Conservation (phyloP, 371 early-diverging fungal genomes). For the Rhizopus microsporus region DNA sequence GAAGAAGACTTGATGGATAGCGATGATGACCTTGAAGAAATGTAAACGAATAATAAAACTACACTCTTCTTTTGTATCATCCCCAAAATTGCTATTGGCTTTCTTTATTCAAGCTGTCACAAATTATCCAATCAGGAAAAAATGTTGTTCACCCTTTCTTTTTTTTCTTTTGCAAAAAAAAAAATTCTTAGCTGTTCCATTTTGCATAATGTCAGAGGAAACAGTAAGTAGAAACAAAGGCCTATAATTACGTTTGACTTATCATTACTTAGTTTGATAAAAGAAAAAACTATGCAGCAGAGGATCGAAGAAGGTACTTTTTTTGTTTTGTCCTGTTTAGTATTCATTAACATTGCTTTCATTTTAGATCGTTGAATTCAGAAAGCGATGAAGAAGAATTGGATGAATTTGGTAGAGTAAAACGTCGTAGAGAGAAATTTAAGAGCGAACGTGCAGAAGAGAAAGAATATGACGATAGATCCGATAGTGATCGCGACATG, state of each 20-base stretch:
- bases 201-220: conserved; percentile 5
- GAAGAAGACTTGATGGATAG: conserved; percentile 51
- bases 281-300: not conserved
- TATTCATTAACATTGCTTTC: not conserved
- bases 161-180: not conserved
- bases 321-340: no score
- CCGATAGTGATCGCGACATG: conserved; percentile 20
- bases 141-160: not conserved
- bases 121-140: not conserved
- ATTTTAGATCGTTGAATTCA: conserved; percentile 10
- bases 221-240: not conserved
- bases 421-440: conserved; percentile 44
- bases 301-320: conserved; percentile 1
- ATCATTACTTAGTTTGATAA: not conserved
- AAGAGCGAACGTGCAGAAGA: conserved; percentile 31
- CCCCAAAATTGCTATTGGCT: not conserved
- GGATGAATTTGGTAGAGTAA: conserved; percentile 53
- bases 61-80: not conserved
- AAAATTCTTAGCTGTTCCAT: conserved; percentile 1
- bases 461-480: conserved; percentile 81
- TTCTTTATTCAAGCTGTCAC: not conserved
- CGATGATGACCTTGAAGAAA: conserved; percentile 60
- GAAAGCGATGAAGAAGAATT: conserved; percentile 44
- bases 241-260: no score
- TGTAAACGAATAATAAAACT: conserved; percentile 30